Evolutionary conservation across 1,284 basidiomycete genomes (phyloP).

Genomic region (Boletus calvinii): DNA sequence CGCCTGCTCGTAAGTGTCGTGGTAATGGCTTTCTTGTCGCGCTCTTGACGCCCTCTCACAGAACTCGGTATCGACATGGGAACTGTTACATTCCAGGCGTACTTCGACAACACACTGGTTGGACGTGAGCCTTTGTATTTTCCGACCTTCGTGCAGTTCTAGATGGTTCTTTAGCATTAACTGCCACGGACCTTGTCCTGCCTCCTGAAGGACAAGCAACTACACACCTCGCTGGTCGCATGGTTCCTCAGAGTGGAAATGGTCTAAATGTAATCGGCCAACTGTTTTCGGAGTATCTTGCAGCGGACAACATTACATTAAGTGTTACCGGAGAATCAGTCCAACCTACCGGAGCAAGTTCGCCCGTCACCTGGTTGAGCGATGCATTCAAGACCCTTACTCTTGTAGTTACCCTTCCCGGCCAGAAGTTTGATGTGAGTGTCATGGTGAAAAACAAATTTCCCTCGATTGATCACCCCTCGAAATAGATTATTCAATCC

Average conservation of each 20-base stretch:
- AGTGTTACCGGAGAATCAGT: constrained; percentile 62
- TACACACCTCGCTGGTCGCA: constrained; percentile 59
- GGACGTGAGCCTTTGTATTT: constrained; percentile 47
- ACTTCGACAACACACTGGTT: constrained; percentile 52
- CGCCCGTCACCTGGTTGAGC: constrained; percentile 64
- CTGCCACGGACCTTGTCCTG: constrained; percentile 51
- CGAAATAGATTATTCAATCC: constrained; percentile 60
- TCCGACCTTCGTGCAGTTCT: background rate
- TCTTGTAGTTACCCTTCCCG: constrained; percentile 63
- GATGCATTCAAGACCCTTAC: constrained; percentile 69
- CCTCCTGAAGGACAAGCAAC: constrained; percentile 49
- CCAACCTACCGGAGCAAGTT: constrained; percentile 51
- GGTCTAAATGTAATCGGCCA: constrained; percentile 57
- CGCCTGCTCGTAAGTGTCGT: constrained; percentile 54
- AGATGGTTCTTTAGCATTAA: constrained; percentile 43
- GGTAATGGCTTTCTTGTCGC: background rate
- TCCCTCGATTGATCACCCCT: background rate
- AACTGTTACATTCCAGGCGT: constrained; percentile 62
- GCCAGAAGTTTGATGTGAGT: constrained; percentile 54
- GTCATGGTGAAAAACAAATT: background rate
- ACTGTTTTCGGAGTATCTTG: constrained; percentile 68
- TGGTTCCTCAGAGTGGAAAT: constrained; percentile 58
- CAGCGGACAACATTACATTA: constrained; percentile 65
- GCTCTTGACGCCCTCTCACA: constrained; percentile 22
- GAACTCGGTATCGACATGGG: constrained; percentile 76